A percentile compares a stretch with the other conserved stretches of the same genome.
Conservation (phyloP, 108 stramenopile species). For the Nitzschia putrida region DNA sequence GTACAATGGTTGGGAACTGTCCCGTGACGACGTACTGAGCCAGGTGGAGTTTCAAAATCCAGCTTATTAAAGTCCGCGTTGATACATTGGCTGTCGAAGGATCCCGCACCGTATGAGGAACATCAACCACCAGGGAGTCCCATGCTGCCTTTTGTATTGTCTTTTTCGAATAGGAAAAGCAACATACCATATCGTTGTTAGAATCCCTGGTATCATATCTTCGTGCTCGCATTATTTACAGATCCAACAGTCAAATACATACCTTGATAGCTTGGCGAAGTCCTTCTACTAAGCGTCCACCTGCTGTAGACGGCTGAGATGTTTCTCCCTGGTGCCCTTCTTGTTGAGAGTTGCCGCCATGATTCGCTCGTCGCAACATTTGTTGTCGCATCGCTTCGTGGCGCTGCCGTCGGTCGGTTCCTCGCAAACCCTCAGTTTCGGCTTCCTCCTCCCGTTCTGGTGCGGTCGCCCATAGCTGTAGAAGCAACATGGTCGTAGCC, state of each 20-base stretch:
- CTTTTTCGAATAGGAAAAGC: not conserved
- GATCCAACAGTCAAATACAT: not conserved
- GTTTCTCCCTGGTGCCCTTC: not conserved
- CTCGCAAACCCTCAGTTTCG: slow-evolving; percentile 26
- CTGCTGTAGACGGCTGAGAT: too few species aligned
- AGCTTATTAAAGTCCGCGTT: slow-evolving; percentile 8
- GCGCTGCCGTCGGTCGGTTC: slow-evolving; percentile 23
- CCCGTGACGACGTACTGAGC: slow-evolving; percentile 41
- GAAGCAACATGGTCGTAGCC: not conserved
- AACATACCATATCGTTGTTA: not conserved
- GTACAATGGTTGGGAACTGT: slow-evolving; percentile 35
- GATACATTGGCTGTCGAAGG: not conserved
- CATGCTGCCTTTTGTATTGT: not conserved
- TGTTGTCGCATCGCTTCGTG: slow-evolving; percentile 31
- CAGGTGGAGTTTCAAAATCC: slow-evolving; percentile 37
- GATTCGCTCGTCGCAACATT: slow-evolving; percentile 31
- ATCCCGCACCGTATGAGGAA: too few species aligned
- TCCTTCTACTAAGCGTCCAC: not conserved
- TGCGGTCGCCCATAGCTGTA: slow-evolving; percentile 1
- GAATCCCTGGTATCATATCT: too few species aligned
- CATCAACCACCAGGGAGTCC: too few species aligned
- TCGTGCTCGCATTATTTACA: too few species aligned
- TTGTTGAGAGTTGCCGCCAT: not conserved
- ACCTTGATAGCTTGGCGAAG: not conserved
- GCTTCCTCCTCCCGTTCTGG: slow-evolving; percentile 1